Percentiles rank a stretch among this genome's conserved stretches.
These are phyloP conservation scores for Pulveroboletus ravenelii DNA, from an alignment of 768 basidiomycete species.

Conservation along the genomic window DNA sequence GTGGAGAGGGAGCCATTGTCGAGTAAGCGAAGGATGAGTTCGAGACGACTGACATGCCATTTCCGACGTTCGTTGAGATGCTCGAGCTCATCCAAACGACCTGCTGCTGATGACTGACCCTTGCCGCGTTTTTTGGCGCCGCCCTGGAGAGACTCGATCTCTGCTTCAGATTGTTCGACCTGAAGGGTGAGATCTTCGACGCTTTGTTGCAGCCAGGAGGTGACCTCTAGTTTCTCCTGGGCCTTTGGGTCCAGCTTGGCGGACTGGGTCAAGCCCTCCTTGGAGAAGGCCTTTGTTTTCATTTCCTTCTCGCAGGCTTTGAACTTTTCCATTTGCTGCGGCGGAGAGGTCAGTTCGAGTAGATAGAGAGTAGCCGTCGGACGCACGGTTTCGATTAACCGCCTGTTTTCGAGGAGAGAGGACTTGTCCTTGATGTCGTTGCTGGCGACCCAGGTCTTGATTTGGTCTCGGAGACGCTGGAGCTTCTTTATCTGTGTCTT, in stretches of 20 bases:
- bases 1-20: conserved; percentile 88
- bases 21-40: conserved; percentile 86
- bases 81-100: conserved; percentile 81
- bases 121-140: conserved; percentile 82
- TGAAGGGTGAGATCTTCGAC: conserved; percentile 93
- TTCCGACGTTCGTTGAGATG: conserved; percentile 86
- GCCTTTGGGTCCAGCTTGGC: conserved; percentile 95
- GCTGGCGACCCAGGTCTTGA: conserved; percentile 94
- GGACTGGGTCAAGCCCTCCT: conserved; percentile 93
- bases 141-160: conserved; percentile 81
- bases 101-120: conserved; percentile 55
- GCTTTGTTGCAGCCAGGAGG: conserved; percentile 78
- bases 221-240: conserved; percentile 90
- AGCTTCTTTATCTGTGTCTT: conserved; percentile 99
- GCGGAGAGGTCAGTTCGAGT: conserved; percentile 5
- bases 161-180: conserved; percentile 91
- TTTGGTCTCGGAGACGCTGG: conserved; percentile 78
- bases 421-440: conserved; percentile 99
- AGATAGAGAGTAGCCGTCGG: background rate
- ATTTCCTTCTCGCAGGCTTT: conserved; percentile 99
- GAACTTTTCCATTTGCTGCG: conserved; percentile 99
- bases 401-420: conserved; percentile 84
- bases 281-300: conserved; percentile 99
- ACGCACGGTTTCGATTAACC: conserved; percentile 93
- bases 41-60: conserved; percentile 92